These are phyloP conservation scores for Beverwykella pulmonaria DNA, from an alignment of 495 filamentous ascomycete species.

Conservation along the genomic window DNA sequence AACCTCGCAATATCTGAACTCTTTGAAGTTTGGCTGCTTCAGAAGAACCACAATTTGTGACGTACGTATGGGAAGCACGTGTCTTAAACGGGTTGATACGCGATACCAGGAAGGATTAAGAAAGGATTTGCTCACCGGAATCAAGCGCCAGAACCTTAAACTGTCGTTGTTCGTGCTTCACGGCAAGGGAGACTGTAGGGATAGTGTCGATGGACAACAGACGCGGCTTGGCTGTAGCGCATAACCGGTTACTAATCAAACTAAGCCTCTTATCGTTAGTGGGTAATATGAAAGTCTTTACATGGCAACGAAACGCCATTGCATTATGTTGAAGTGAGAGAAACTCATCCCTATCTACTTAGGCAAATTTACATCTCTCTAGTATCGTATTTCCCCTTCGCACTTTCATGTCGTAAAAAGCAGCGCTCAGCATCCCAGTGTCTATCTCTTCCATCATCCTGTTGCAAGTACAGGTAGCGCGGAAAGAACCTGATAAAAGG, in stretches of 20 bases:
- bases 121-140: neutral
- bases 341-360: too few species aligned
- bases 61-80: neutral
- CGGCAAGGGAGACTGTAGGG: neutral
- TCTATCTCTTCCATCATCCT: too few species aligned
- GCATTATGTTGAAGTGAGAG: neutral
- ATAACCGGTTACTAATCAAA: neutral
- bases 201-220: slow-evolving; percentile 2
- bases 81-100: neutral
- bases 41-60: neutral
- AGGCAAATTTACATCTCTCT: too few species aligned
- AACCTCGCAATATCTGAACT: neutral
- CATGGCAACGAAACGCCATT: too few species aligned
- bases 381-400: too few species aligned
- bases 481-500: too few species aligned
- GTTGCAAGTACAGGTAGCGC: too few species aligned
- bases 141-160: neutral
- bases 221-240: slow-evolving; percentile 2
- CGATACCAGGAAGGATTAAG: neutral
- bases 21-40: neutral
- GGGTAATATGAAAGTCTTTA: neutral
- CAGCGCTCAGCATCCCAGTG: too few species aligned
- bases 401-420: too few species aligned
- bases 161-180: neutral
- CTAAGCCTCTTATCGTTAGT: neutral